Evolutionary conservation across 495 filamentous ascomycete genomes (phyloP), one percentile per base, ranked within the genome.

Genomic region (Talaromyces liani): DNA sequence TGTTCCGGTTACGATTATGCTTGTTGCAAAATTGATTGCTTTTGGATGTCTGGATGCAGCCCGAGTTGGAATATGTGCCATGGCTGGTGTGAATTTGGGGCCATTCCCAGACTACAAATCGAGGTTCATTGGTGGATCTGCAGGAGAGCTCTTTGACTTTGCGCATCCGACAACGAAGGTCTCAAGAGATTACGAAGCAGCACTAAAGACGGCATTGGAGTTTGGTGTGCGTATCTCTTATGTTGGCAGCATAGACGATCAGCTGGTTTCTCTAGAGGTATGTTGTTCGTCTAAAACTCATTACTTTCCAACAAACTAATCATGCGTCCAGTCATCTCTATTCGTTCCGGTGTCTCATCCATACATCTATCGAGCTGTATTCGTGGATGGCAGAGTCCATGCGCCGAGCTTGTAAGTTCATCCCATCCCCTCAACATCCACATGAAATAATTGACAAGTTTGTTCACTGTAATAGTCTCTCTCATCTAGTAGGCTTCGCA

Each of bases 81-180:
- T 96, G 91, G 93, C 94, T 47, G 94, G 94, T 29, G 92, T 98
- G 12, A 97, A 94, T 49, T 81, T 96, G 14, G 94, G 94, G 0
- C 94, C 94, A 3, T 97, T 97, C 74, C 74, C 88, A 14, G 87
- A 96, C 72, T 90, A 95, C 75, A 89, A 88, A 63, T 92, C 90
- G 3, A 83, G 89, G 64, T 86, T 91, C 66, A 84, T 97, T 63
- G 92, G 91, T 68, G 91, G 91, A 6, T 90, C 91, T 3, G 94
- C 92, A 39, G 88, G 87, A 20, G 95, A 98, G 69, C 82, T 98
- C 2, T 98, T 97, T 73, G 91, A 96, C 33, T 97, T 98, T 75
- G 87, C 89, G 7, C 81, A 88, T 55, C 85, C 88, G 0, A 83
- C 90, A 55, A 95, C 90, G 69, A 80, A 83, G 63, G 90, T 97